phyloP scores from a whole-genome alignment of 352 stramenopile genomes.

The Phytophthora pini region DNA sequence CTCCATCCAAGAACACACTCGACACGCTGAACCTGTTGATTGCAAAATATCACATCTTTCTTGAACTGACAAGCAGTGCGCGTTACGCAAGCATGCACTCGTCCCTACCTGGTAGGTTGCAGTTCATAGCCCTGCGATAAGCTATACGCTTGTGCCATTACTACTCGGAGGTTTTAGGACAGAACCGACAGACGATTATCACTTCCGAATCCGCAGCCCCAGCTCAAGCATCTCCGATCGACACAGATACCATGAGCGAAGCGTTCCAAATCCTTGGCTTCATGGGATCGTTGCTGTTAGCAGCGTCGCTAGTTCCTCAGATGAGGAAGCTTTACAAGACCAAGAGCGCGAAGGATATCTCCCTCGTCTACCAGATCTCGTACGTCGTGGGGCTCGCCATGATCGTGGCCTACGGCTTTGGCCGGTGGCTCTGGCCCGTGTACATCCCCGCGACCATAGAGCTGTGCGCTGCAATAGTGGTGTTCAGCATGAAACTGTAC shows the following conservation, averaged over 20 bases:
- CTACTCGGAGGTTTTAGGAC: constrained; percentile 7
- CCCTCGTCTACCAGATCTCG: constrained; percentile 48
- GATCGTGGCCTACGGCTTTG: constrained; percentile 55
- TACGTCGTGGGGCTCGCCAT: constrained; percentile 51
- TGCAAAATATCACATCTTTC: background rate
- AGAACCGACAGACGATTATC: background rate
- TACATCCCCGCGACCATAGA: constrained; percentile 63
- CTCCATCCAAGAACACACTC: background rate
- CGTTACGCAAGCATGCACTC: background rate
- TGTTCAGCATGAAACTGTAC: constrained; percentile 58
- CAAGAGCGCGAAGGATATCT: constrained; percentile 65
- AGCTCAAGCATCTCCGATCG: constrained; percentile 8
- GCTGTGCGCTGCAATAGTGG: constrained; percentile 35
- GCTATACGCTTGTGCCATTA: background rate
- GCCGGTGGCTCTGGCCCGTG: constrained; percentile 56
- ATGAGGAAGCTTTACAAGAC: constrained; percentile 56
- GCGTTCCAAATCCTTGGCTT: constrained; percentile 56
- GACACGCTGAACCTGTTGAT: background rate
- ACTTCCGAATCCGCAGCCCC: constrained; percentile 21
- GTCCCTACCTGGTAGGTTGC: background rate
- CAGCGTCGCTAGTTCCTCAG: constrained; percentile 50
- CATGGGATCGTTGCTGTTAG: constrained; percentile 52
- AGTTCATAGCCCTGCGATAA: constrained; percentile 3
- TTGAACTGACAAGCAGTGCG: background rate
- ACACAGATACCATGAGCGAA: constrained; percentile 21